These are phyloP conservation scores for Metarhizium rileyi DNA, from an alignment of 2,329 filamentous ascomycete species.

Conservation along the genomic window DNA sequence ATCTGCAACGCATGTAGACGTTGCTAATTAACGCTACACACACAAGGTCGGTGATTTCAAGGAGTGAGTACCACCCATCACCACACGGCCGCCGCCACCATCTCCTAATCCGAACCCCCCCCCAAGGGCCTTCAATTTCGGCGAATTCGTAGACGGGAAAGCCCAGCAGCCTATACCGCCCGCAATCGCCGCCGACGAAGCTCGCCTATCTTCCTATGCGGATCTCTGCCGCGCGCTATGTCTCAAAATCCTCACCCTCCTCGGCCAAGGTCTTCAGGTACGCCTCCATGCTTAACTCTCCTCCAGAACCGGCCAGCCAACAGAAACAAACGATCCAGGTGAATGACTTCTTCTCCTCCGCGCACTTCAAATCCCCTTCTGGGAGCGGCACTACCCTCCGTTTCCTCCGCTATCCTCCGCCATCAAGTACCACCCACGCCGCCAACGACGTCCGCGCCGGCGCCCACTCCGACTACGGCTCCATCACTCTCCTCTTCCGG, in stretches of 20 bases:
- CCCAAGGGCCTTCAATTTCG: constrained; percentile 94
- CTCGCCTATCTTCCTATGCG: constrained; percentile 57
- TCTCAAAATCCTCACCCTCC: constrained; percentile 61
- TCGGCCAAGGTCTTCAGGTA: constrained; percentile 68
- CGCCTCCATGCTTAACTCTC: constrained; percentile 8
- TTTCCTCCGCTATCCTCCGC: constrained; percentile 62
- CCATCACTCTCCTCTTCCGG: constrained; percentile 71
- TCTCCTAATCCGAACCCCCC: neutral
- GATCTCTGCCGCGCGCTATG: constrained; percentile 63
- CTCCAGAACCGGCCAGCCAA: too few relatives aligned
- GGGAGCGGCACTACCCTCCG: constrained; percentile 53
- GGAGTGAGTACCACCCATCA: constrained; percentile 47
- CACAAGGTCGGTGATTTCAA: constrained; percentile 71
- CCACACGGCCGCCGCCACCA: constrained; percentile 1
- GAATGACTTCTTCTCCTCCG: constrained; percentile 43
- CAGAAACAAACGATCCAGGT: constrained; percentile 25
- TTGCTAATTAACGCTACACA: too few relatives aligned
- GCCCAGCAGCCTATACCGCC: constrained; percentile 69
- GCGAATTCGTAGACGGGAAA: constrained; percentile 59
- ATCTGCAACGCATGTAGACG: too few relatives aligned
- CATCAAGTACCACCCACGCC: constrained; percentile 31
- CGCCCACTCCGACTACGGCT: constrained; percentile 82
- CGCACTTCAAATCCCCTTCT: constrained; percentile 35
- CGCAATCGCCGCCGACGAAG: constrained; percentile 48
- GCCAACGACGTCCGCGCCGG: constrained; percentile 68